A percentile compares a stretch with the other conserved stretches of the same genome.
phyloP scores from a whole-genome alignment of 805 yeast genomes.

The Myxozyma neotropica region DNA sequence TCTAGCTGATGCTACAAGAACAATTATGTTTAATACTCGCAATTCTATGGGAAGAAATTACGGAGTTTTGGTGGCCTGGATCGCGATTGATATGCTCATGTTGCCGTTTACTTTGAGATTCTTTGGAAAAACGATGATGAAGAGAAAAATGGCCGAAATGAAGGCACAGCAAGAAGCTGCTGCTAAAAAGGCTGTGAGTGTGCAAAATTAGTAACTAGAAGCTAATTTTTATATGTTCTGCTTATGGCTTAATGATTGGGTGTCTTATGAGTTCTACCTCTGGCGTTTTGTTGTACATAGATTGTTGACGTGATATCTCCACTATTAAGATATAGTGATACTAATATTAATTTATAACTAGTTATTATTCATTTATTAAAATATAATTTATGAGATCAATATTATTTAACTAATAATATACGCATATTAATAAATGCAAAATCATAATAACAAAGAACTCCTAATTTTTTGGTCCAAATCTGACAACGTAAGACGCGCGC shows the following conservation, averaged over 20 bases:
- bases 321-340: no score
- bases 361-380: no score
- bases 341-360: no score
- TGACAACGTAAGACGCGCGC: no score
- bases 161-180: slow-evolving; percentile 5
- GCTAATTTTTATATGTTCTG: not conserved
- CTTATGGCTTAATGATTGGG: not conserved
- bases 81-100: slow-evolving; percentile 48
- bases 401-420: no score
- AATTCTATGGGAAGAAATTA: slow-evolving; percentile 61
- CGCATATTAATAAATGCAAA: no score
- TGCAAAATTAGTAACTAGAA: not conserved
- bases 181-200: not conserved
- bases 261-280: not conserved
- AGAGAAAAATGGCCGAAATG: slow-evolving; percentile 12
- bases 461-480: no score
- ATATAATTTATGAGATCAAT: no score
- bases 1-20: slow-evolving; percentile 62
- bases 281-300: not conserved
- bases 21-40: slow-evolving; percentile 59
- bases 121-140: slow-evolving; percentile 11
- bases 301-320: no score
- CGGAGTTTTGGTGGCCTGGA: slow-evolving; percentile 65
- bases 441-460: no score
- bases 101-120: slow-evolving; percentile 20